Base-by-base conservation (phyloP, 2,329 filamentous ascomycete genomes). In the Aspergillus fructus region DNA sequence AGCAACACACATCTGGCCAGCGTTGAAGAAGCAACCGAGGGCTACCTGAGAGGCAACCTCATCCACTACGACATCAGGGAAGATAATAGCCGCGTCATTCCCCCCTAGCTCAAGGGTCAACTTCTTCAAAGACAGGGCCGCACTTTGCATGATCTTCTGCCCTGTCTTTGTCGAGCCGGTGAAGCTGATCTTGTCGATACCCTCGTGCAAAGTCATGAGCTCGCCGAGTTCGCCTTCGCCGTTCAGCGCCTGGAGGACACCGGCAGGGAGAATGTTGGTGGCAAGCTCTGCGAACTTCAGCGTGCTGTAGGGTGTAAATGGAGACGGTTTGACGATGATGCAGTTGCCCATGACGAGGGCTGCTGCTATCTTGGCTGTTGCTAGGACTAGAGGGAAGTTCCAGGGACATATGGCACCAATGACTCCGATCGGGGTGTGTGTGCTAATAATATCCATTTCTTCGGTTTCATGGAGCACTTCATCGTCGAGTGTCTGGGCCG, bases 371-470 rank as follows among this genome's bases (percentile, higher is more conserved):
- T 86, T 86, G 48, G 81, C 73, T 53, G 78, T 75, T 12, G 77
- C 75, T 19, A 77, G 58, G 23, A 72, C 49, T 12, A 75, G 57
- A 5, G 76, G 74, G 59, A 70, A 86, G 67, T 87, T 87, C 84
- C 84, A 87, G 0, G 84, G 83, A 23, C 81, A 80, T 62, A 86
- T 86, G 58, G 79, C 84, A 13, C 76, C 82, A 2, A 79, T 63
- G 15, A 78, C 71, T 5, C 75, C 75, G 2, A 40, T 15, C 2
- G 37, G 37, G 13, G 12, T n/a, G 37, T 40, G 37, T 15, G 37
- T 40, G 13, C 17, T 15, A 5, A 40, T 40, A 8, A 40, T 40
- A 8, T 17, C 17, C 37, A 40, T 40, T 8, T 15, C 5, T 3
- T 40, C 37, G 37, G 13, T 17, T 40, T 40, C 37, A 17, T 40